phyloP scores from a whole-genome alignment of 73 alveolate species.

The Paramecium bursaria region DNA sequence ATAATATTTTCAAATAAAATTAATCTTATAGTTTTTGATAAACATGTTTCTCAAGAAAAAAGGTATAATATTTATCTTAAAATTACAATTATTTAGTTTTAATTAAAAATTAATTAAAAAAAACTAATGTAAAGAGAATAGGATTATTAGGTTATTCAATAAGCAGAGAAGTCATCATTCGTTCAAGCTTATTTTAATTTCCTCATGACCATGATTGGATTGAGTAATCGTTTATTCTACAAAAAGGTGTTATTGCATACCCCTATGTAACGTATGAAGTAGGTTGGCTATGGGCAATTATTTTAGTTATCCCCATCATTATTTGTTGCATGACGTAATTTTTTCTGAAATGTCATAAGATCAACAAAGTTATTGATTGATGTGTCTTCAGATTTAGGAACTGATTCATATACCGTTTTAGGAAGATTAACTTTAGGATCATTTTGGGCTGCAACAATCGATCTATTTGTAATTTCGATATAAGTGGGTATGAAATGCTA shows the following conservation, averaged over 20 bases:
- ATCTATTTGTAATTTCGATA: background rate
- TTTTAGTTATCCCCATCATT: background rate
- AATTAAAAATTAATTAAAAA: too few relatives aligned
- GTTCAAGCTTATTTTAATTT: slow-evolving; percentile 52
- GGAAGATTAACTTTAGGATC: slow-evolving; percentile 17
- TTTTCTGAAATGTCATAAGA: background rate
- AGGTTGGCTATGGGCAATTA: slow-evolving; percentile 5
- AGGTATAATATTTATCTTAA: too few relatives aligned
- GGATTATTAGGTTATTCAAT: too few relatives aligned
- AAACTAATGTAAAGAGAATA: too few relatives aligned
- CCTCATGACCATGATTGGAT: slow-evolving; percentile 19
- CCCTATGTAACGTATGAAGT: slow-evolving; percentile 51
- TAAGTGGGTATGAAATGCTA: slow-evolving; percentile 46
- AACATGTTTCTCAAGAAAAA: too few relatives aligned
- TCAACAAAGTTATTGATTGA: background rate
- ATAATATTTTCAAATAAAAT: too few relatives aligned
- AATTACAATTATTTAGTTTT: too few relatives aligned
- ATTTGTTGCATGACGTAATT: background rate
- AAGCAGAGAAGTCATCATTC: too few relatives aligned
- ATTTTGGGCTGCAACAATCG: slow-evolving; percentile 12
- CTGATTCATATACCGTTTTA: slow-evolving; percentile 51
- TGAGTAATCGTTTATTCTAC: background rate
- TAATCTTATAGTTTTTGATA: too few relatives aligned
- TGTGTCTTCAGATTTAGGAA: too few relatives aligned
- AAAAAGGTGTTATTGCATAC: slow-evolving; percentile 34